A percentile compares a stretch with the other conserved stretches of the same genome.
phyloP scores from a whole-genome alignment of 1,284 basidiomycete species.

The Apiotrichum laibachii region DNA sequence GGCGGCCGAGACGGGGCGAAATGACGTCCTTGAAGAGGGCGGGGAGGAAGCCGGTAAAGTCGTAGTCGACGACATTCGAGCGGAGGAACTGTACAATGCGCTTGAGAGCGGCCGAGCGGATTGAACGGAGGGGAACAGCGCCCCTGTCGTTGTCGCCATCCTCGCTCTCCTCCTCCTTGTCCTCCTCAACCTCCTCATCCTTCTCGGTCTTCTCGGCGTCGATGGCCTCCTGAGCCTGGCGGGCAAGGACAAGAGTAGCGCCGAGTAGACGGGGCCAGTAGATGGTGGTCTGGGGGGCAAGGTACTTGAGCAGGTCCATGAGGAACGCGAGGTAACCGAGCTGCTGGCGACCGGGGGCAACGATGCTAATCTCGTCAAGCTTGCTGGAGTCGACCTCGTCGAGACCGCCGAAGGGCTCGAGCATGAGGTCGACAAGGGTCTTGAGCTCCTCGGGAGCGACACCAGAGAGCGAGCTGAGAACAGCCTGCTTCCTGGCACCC shows the following conservation, averaged over 20 bases:
- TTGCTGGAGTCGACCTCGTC: slow-evolving; percentile 3
- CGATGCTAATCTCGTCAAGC: slow-evolving; percentile 15
- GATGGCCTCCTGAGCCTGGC: slow-evolving; percentile 63
- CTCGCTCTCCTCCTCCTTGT: slow-evolving; percentile 38
- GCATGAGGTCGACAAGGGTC: slow-evolving; percentile 83
- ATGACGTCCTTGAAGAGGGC: slow-evolving; percentile 71
- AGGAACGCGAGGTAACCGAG: slow-evolving; percentile 79
- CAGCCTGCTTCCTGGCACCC: slow-evolving; percentile 71
- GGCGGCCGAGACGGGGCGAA: slow-evolving; percentile 70
- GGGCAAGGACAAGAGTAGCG: slow-evolving; percentile 64
- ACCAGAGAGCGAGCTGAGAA: slow-evolving; percentile 69
- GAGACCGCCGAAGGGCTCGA: slow-evolving; percentile 63
- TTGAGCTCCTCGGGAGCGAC: slow-evolving; percentile 72
- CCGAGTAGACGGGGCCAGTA: slow-evolving; percentile 74
- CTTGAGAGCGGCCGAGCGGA: slow-evolving; percentile 80
- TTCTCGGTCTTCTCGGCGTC: slow-evolving; percentile 45
- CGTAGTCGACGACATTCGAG: slow-evolving; percentile 61
- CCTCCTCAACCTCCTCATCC: slow-evolving; percentile 50
- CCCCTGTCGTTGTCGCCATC: slow-evolving; percentile 42
- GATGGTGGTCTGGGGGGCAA: slow-evolving; percentile 66
- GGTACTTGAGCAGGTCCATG: slow-evolving; percentile 74
- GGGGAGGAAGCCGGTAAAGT: slow-evolving; percentile 70
- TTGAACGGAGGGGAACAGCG: slow-evolving; percentile 58
- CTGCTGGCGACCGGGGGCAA: slow-evolving; percentile 66
- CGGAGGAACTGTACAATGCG: slow-evolving; percentile 87